Percentiles rank a stretch among this genome's conserved stretches.
Conservation (phyloP, 2,329 filamentous ascomycete genomes). For the Dothideomycetidae sp. region DNA sequence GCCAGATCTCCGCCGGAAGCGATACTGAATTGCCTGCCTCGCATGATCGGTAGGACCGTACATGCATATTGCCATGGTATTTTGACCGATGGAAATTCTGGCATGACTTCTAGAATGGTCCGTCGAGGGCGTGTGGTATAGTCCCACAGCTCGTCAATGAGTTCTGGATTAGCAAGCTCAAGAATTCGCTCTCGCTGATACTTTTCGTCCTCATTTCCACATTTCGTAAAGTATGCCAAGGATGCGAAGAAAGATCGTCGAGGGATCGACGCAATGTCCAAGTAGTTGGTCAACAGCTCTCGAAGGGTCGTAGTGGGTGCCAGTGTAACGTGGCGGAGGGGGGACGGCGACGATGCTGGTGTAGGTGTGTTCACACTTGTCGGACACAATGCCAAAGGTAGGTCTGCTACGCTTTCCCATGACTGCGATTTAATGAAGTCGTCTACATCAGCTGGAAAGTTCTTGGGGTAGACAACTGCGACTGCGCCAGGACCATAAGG, state of each 20-base stretch:
- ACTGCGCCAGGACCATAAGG: slow-evolving; percentile 61
- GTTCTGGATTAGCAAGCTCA: slow-evolving; percentile 68
- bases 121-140: slow-evolving; percentile 84
- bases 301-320: slow-evolving; percentile 47
- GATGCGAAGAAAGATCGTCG: slow-evolving; percentile 72
- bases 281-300: slow-evolving; percentile 60
- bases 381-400: slow-evolving; percentile 42
- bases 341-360: slow-evolving; percentile 15
- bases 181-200: slow-evolving; percentile 63
- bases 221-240: slow-evolving; percentile 59
- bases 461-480: slow-evolving; percentile 72
- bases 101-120: slow-evolving; percentile 80
- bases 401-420: slow-evolving; percentile 63
- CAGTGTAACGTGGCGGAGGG: slow-evolving; percentile 19
- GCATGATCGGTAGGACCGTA: slow-evolving; percentile 63
- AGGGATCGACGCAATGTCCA: slow-evolving; percentile 84
- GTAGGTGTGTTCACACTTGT: slow-evolving; percentile 20
- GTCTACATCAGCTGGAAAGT: slow-evolving; percentile 69
- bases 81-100: slow-evolving; percentile 74
- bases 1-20: slow-evolving; percentile 51
- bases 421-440: slow-evolving; percentile 62
- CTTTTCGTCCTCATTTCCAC: slow-evolving; percentile 36
- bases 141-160: slow-evolving; percentile 85
- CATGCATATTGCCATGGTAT: slow-evolving; percentile 62
- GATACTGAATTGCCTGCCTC: slow-evolving; percentile 89